Evolutionary conservation across 140 eudicot species (phyloP).

Genomic region (Stevia rebaudiana): DNA sequence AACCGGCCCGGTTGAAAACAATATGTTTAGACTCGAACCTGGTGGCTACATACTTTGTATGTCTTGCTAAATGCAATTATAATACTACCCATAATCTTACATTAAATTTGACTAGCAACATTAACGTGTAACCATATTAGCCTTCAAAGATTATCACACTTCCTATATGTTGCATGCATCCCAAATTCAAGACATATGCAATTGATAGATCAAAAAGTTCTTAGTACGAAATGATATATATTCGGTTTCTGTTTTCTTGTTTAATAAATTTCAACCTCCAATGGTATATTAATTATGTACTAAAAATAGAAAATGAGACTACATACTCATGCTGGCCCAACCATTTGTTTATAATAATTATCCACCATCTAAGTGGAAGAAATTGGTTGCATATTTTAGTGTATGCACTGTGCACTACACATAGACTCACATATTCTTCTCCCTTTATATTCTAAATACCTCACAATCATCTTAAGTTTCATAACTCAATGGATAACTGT

Average conservation of each 20-base stretch:
- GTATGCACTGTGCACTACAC: slow-evolving; percentile 41
- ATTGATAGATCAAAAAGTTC: background rate
- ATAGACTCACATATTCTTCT: slow-evolving; percentile 16
- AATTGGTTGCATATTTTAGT: slow-evolving; percentile 44
- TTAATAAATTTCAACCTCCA: background rate
- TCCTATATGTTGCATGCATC: slow-evolving; percentile 17
- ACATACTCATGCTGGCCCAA: slow-evolving; percentile 36
- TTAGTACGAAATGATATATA: slow-evolving; percentile 9
- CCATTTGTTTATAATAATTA: slow-evolving; percentile 44
- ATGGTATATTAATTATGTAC: slow-evolving; percentile 10
- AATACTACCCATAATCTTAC: background rate
- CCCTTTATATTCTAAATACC: slow-evolving; percentile 29
- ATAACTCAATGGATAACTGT: slow-evolving; percentile 25
- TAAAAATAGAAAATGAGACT: slow-evolving; percentile 14
- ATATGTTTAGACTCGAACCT: too few relatives aligned
- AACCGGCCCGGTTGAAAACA: too few relatives aligned
- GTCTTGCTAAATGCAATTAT: background rate
- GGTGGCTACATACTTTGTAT: background rate
- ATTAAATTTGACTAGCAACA: background rate
- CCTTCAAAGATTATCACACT: slow-evolving; percentile 9
- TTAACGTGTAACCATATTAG: background rate
- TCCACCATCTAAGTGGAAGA: slow-evolving; percentile 59
- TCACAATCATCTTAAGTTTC: slow-evolving; percentile 23
- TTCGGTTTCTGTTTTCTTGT: slow-evolving; percentile 5
- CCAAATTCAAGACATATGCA: slow-evolving; percentile 19